phyloP scores from a whole-genome alignment of 2,329 filamentous ascomycete species.

The Microsporum ferrugineum region DNA sequence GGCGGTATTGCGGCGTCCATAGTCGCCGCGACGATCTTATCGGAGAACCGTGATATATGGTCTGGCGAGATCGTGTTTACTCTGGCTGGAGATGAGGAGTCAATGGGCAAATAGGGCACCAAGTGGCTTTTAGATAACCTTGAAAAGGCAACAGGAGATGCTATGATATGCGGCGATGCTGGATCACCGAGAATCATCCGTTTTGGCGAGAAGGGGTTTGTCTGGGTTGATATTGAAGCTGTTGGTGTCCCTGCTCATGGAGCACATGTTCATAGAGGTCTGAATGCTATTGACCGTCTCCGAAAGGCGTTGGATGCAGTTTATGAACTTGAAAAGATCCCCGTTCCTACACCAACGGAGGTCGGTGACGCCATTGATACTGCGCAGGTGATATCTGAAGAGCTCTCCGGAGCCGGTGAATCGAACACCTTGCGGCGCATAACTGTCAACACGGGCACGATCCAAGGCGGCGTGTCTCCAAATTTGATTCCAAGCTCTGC shows the following conservation, averaged over 20 bases:
- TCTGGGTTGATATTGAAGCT: slow-evolving; percentile 11
- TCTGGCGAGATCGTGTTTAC: slow-evolving; percentile 10
- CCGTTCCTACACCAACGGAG: slow-evolving; percentile 5
- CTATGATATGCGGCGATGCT: slow-evolving; percentile 11
- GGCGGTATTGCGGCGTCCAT: slow-evolving; percentile 10
- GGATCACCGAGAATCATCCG: slow-evolving; percentile 8
- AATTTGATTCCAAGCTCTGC: slow-evolving; percentile 10
- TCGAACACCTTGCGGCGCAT: slow-evolving; percentile 7
- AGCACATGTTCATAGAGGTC: slow-evolving; percentile 9
- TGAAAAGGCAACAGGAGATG: slow-evolving; percentile 8
- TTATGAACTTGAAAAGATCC: slow-evolving; percentile 6
- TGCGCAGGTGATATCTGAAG: slow-evolving; percentile 8
- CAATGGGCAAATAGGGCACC: slow-evolving; percentile 7
- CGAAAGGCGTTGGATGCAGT: slow-evolving; percentile 11
- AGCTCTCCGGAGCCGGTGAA: slow-evolving; percentile 7
- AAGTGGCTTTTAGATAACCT: slow-evolving; percentile 12
- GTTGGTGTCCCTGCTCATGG: slow-evolving; percentile 9
- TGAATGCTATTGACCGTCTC: slow-evolving; percentile 10
- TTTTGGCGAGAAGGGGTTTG: slow-evolving; percentile 12
- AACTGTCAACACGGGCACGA: slow-evolving; percentile 11
- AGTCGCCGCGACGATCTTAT: slow-evolving; percentile 7
- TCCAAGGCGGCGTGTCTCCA: slow-evolving; percentile 10
- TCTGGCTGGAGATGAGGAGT: slow-evolving; percentile 12
- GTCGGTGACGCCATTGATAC: slow-evolving; percentile 6
- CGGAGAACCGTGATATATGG: slow-evolving; percentile 9